These are phyloP conservation scores for Lactarius pseudohatsudake DNA, from an alignment of 768 basidiomycete genomes.

Conservation along the genomic window DNA sequence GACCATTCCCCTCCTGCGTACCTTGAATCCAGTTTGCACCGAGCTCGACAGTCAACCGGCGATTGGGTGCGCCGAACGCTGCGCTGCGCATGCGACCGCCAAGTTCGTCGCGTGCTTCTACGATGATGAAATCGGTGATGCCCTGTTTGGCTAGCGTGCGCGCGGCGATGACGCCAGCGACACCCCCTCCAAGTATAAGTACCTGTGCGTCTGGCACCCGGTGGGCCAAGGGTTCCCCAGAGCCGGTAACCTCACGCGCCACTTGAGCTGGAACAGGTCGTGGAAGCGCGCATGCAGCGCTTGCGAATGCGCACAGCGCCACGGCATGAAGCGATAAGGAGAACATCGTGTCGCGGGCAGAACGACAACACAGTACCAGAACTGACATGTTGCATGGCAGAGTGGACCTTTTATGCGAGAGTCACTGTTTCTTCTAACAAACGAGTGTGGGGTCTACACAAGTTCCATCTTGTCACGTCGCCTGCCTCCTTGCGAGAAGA, in stretches of 20 bases:
- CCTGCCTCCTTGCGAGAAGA: no score
- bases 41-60: conserved; percentile 46
- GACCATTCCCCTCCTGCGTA: conserved; percentile 45
- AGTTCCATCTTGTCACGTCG: no score
- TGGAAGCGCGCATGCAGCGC: neutral
- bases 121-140: conserved; percentile 54
- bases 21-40: conserved; percentile 42
- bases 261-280: neutral
- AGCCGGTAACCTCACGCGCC: neutral
- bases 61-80: conserved; percentile 41
- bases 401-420: no score
- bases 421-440: no score
- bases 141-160: conserved; percentile 40
- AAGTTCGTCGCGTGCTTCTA: conserved; percentile 53
- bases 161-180: conserved; percentile 45
- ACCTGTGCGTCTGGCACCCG: conserved; percentile 35
- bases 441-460: no score
- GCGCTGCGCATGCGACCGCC: conserved; percentile 54
- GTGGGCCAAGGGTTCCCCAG: neutral
- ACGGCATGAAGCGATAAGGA: neutral
- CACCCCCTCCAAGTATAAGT: conserved; percentile 63
- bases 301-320: neutral
- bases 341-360: neutral
- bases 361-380: no score
- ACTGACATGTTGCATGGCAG: no score